phyloP scores from a whole-genome alignment of 768 basidiomycete genomes.

The Coprinellus aureogranulatus region DNA sequence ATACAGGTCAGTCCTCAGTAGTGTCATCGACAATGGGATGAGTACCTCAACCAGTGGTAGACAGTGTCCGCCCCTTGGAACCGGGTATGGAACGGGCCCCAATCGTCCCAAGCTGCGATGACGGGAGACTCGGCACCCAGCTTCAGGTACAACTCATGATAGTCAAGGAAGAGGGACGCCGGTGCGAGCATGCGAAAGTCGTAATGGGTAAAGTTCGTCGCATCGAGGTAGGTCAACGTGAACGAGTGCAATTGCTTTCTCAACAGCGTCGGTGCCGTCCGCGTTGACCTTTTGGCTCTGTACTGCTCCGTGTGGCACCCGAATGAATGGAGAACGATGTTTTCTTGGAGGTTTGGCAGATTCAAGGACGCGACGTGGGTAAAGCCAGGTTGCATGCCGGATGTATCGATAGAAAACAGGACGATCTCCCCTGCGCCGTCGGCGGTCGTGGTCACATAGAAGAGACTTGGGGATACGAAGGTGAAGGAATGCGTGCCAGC shows the following conservation, averaged over 20 bases:
- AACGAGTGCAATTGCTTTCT: conserved; percentile 4
- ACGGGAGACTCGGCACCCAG: not conserved
- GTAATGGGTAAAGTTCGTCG: conserved; percentile 6
- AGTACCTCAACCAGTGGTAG: conserved; percentile 13
- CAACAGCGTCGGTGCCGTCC: not conserved
- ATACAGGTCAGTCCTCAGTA: not conserved
- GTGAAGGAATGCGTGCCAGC: conserved; percentile 40
- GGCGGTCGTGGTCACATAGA: conserved; percentile 39
- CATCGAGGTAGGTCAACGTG: conserved; percentile 1
- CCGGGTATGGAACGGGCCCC: conserved; percentile 8
- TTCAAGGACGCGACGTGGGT: conserved; percentile 4
- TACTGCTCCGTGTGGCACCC: conserved; percentile 1
- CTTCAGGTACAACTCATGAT: conserved; percentile 3
- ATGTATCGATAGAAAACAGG: conserved; percentile 38
- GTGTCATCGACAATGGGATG: not conserved
- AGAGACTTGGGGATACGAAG: conserved; percentile 43
- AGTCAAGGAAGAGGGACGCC: conserved; percentile 6
- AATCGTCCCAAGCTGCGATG: conserved; percentile 10
- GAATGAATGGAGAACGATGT: not conserved
- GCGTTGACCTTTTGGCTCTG: not conserved
- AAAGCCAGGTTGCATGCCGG: conserved; percentile 1
- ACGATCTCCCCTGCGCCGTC: conserved; percentile 35
- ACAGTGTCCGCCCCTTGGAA: not conserved
- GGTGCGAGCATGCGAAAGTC: conserved; percentile 1
- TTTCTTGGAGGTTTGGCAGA: not conserved